Conservation (phyloP, 2,329 filamentous ascomycete genomes). For the Incumbomyces lentus region DNA sequence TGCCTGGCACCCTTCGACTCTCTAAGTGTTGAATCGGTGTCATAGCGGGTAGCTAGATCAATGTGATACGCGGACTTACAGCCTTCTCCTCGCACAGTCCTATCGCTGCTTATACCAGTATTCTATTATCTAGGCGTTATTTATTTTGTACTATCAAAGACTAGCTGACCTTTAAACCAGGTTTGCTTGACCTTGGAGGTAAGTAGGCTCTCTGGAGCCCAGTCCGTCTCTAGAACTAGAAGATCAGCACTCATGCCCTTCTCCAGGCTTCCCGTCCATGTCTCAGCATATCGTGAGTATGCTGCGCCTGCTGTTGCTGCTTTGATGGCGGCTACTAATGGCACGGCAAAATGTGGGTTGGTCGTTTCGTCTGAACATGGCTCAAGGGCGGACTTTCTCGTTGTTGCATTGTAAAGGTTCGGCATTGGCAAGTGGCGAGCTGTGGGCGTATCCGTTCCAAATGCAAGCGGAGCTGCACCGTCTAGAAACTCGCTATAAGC, state of each 20-base stretch:
- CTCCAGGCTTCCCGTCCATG: constrained; percentile 30
- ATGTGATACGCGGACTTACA: too few species aligned
- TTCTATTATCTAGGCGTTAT: too few species aligned
- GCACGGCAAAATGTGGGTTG: constrained; percentile 33
- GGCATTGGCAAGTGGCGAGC: constrained; percentile 34
- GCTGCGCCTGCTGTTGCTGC: constrained; percentile 37
- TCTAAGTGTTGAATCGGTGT: too few species aligned
- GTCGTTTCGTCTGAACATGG: constrained; percentile 28
- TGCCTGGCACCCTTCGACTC: too few species aligned
- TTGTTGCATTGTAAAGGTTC: constrained; percentile 41
- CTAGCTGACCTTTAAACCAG: constrained; percentile 34
- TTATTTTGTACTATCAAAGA: constrained; percentile 18
- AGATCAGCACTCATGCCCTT: constrained; percentile 35
- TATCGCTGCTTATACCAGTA: too few species aligned
- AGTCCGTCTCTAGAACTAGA: constrained; percentile 30
- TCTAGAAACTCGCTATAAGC: constrained; percentile 39
- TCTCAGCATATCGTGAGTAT: constrained; percentile 34
- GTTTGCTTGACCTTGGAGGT: constrained; percentile 33
- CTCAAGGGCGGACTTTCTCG: constrained; percentile 34
- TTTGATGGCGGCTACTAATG: constrained; percentile 31
- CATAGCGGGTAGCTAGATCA: too few species aligned
- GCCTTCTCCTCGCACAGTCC: too few species aligned
- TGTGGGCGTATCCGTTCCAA: constrained; percentile 40
- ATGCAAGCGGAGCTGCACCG: constrained; percentile 34
- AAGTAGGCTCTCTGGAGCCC: constrained; percentile 31